Evolutionary conservation across 768 basidiomycete species (phyloP), one percentile per base, ranked within the genome.

Genomic region (Russula sp.): DNA sequence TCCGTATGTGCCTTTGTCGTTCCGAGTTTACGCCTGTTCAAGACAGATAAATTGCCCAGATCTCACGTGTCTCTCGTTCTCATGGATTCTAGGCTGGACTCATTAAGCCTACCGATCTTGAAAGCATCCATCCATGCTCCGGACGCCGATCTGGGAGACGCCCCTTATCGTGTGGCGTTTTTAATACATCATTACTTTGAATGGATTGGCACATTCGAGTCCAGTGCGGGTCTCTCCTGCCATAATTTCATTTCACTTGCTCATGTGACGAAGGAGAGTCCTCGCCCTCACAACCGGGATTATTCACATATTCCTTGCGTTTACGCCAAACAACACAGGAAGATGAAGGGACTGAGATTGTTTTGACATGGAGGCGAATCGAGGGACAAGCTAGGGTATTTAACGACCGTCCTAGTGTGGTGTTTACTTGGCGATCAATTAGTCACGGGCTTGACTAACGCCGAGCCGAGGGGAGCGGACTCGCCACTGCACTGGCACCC

Each of bases 71-170:
- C 58, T 18, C 45, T 68, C 37, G 67, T 68, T 8, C 45, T 68
- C 44, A 66, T 68, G 61, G 67, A 68, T 14, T 66, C 65, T 20
- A 44, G 50, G 35, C 50, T 68, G 8, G 67, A 68, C 27, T 18
- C 44, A 18, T 31, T 68, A 16, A 57, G 50, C 16, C 47, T 63
- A 4, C 67, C 67, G 0, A 52, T 68, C 16, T 16, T 62, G 52
- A 59, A 59, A 37, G 53, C 57, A 4, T 20, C 54, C 16, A 34
- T 9, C 3, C 55, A 44, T 14, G 45, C 44, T 39, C 45, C 35
- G 1, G 59, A 31, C 37, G 54, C 3, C 57, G 58, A 6, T 47
- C 27, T 27, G 27, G 27, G 16, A 3, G 49, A 68, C 6, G 16
- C 64, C 2, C 27, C 57, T 32, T 59, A 58, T 56, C 61, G 60